phyloP scores from a whole-genome alignment of 139 green algal species.

The Auxenochlorella protothecoides region DNA sequence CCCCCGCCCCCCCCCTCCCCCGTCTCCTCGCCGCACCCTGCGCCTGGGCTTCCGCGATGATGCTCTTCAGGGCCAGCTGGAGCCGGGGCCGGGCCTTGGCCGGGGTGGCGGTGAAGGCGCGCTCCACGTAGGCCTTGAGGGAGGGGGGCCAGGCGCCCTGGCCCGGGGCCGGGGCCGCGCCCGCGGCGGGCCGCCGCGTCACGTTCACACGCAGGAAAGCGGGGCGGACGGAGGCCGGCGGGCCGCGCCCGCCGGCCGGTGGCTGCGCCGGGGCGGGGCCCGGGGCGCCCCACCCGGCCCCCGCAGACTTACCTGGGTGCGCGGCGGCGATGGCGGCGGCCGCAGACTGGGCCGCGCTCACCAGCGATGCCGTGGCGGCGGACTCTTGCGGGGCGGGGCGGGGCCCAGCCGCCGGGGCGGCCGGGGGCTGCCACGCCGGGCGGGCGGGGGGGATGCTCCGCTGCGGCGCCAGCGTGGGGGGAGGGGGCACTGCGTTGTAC shows the following conservation, averaged over 20 bases:
- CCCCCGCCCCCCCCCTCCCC: background rate
- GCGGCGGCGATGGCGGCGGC: background rate
- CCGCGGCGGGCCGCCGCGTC: background rate
- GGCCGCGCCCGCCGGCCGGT: background rate
- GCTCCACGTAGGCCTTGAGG: constrained; percentile 32
- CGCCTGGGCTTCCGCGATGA: constrained; percentile 24
- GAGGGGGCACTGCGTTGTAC: constrained; percentile 7
- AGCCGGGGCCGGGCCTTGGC: constrained; percentile 17
- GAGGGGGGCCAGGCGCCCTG: constrained; percentile 24
- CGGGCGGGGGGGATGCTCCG: too few species aligned
- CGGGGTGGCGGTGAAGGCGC: constrained; percentile 19
- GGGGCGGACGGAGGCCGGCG: background rate
- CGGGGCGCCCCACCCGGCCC: background rate
- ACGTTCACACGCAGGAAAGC: background rate
- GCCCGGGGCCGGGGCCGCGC: background rate
- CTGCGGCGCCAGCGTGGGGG: background rate
- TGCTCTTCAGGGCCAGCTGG: constrained; percentile 14
- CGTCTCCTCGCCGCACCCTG: constrained; percentile 10
- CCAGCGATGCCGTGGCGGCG: background rate
- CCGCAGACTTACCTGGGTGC: background rate
- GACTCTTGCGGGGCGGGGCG: background rate
- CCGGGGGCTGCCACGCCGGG: background rate
- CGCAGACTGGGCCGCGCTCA: constrained; percentile 7
- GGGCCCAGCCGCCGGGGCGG: constrained; percentile 1
- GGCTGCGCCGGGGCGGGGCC: background rate